Evolutionary conservation across 495 filamentous ascomycete genomes (phyloP), one percentile per base, ranked within the genome.

Genomic region (Neurospora sp.): DNA sequence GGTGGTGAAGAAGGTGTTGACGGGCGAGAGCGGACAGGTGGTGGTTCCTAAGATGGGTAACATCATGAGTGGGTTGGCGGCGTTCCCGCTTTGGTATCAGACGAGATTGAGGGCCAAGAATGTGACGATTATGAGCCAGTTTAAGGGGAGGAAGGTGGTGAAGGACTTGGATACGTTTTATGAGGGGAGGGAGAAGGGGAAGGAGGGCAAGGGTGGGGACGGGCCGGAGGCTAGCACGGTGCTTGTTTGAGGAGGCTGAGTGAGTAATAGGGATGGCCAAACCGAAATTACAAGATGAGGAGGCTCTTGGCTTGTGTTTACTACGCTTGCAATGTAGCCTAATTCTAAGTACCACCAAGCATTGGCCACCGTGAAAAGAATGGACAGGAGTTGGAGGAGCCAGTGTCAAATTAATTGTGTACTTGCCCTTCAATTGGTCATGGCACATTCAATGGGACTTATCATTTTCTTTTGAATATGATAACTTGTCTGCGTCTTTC

Each of bases 1-100:
- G n/a, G 81, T 93, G 38, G 88, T 89, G 4, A 78, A 84, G 72
- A 84, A 90, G 81, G 87, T 93, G 31, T 77, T 90, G 44, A 84
- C 60, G 18, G 90, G 88, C 1, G 74, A 83, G 76, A 89, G 89
- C 77, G 86, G 84, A 3, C 87, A 91, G 82, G 79, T 92, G n/a
- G 75, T 89, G 39, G 46, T 89, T 70, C 89, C 91, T 1, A 79
- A 73, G 2, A 82, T 83, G 75, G 84, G 78, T 9, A 78, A 75
- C 16, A 69, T 78, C 20, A 72, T 86, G 54, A 69, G 81, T 9
- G 71, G 77, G 27, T 42, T 86, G 73, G 80, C 78, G 44, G 84
- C 79, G 0, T 62, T 85, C 73, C 85, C 85, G 69, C 81, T 83
- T 73, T 88, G 85, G 86, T 83, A 86, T 72, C 80, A 84, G 75